Conservation (phyloP, 176 grass and related monocot species). For the Oryza glumipatula region DNA sequence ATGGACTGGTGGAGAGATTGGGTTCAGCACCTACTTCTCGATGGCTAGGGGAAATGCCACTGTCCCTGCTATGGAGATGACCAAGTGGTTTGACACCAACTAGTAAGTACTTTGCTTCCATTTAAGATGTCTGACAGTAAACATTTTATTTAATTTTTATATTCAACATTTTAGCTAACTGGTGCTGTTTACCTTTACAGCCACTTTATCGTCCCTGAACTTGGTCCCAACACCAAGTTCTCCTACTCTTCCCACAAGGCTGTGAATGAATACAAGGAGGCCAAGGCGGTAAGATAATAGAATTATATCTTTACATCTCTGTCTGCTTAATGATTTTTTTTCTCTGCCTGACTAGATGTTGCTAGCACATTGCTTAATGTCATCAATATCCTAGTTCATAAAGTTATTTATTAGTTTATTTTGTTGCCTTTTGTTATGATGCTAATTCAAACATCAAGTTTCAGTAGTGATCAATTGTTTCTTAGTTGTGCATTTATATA, state of each 20-base stretch:
- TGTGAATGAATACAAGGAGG: constrained; percentile 95
- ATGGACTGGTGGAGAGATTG: constrained; percentile 85
- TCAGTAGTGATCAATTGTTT: too few species aligned
- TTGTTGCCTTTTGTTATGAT: too few species aligned
- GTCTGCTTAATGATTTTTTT: too few species aligned
- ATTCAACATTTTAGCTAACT: neutral
- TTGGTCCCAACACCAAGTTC: constrained; percentile 83
- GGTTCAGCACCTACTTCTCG: constrained; percentile 84
- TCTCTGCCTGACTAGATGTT: too few species aligned
- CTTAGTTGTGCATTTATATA: too few species aligned
- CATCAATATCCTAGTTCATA: too few species aligned
- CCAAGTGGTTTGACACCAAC: constrained; percentile 99
- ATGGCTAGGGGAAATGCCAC: constrained; percentile 93
- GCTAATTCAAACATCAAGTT: too few species aligned
- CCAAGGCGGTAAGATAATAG: constrained; percentile 60
- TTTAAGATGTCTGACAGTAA: neutral
- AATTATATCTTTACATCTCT: too few species aligned
- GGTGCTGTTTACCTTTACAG: constrained; percentile 44
- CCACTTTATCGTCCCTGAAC: constrained; percentile 96
- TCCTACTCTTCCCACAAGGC: constrained; percentile 95
- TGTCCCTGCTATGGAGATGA: constrained; percentile 99
- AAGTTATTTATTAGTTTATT: too few species aligned
- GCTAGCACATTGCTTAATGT: too few species aligned
- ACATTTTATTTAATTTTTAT: neutral
- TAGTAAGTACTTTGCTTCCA: constrained; percentile 61